Evolutionary conservation across 2,329 filamentous ascomycete genomes (phyloP).

Genomic region (Paecilomyces variotii): DNA sequence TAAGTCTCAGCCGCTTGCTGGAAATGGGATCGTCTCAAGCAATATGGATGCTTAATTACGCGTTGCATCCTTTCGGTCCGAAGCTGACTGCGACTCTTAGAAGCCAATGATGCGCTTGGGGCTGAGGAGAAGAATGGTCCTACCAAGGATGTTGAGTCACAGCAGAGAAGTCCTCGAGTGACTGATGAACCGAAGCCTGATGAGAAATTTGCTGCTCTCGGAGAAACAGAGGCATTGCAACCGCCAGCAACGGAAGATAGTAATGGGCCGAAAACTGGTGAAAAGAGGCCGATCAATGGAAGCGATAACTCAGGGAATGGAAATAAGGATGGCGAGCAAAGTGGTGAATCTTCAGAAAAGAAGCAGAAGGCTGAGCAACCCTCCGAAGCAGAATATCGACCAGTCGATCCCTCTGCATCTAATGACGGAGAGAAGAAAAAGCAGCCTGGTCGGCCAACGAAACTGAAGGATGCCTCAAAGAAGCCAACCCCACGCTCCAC

Average conservation of each 20-base stretch:
- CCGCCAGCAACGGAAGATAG: slow-evolving; percentile 1
- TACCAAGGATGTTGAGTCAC: neutral
- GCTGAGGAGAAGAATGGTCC: neutral
- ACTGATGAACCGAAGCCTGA: neutral
- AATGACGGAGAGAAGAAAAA: slow-evolving; percentile 22
- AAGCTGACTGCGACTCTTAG: neutral
- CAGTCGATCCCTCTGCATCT: slow-evolving; percentile 3
- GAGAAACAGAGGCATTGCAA: neutral
- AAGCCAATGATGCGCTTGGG: neutral
- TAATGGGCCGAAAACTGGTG: slow-evolving; percentile 8
- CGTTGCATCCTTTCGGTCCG: neutral
- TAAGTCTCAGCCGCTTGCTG: neutral
- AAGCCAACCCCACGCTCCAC: slow-evolving; percentile 14
- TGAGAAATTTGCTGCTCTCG: neutral
- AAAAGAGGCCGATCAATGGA: slow-evolving; percentile 17
- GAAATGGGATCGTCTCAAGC: neutral
- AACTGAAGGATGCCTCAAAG: slow-evolving; percentile 18
- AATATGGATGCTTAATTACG: neutral
- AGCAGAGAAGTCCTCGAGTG: neutral
- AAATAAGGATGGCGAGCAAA: slow-evolving; percentile 7
- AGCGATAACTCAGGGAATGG: slow-evolving; percentile 1
- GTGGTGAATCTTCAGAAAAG: slow-evolving; percentile 21
- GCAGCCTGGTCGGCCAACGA: slow-evolving; percentile 22
- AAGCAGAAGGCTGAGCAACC: slow-evolving; percentile 24
- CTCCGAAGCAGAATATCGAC: slow-evolving; percentile 9